phyloP scores from a whole-genome alignment of 768 basidiomycete genomes.

The Paxillus rubicundulus region DNA sequence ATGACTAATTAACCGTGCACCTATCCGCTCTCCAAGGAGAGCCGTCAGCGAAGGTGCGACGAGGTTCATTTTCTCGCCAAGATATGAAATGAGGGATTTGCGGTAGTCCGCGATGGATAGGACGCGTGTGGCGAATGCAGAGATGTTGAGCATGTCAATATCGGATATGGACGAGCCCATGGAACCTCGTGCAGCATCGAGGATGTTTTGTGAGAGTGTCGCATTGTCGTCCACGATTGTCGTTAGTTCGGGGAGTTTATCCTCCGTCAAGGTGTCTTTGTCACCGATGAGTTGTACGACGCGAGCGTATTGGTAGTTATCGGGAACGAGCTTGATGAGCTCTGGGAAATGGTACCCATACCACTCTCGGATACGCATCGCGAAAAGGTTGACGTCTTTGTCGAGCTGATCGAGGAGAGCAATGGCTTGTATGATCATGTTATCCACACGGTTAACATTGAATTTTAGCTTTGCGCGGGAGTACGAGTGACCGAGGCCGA shows the following conservation, averaged over 20 bases:
- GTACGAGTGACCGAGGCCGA: constrained; percentile 96
- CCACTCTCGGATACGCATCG: constrained; percentile 98
- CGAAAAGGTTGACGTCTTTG: constrained; percentile 98
- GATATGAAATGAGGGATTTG: constrained; percentile 81
- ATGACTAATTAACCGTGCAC: constrained; percentile 90
- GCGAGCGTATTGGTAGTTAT: constrained; percentile 92
- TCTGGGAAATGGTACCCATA: constrained; percentile 99
- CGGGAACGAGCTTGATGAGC: constrained; percentile 87
- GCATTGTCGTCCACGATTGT: constrained; percentile 80
- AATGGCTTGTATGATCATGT: constrained; percentile 99
- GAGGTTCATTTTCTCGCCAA: constrained; percentile 96
- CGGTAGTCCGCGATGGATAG: constrained; percentile 93
- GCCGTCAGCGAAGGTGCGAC: constrained; percentile 94
- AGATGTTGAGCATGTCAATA: constrained; percentile 95
- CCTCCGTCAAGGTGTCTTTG: constrained; percentile 77
- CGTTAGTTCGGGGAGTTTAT: constrained; percentile 76
- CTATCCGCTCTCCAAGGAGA: constrained; percentile 87
- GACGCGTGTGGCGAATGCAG: constrained; percentile 85
- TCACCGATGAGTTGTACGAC: constrained; percentile 85
- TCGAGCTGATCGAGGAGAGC: constrained; percentile 97
- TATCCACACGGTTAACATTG: constrained; percentile 93
- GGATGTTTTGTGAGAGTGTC: constrained; percentile 85
- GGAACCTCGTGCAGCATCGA: constrained; percentile 90
- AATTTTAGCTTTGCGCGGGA: constrained; percentile 97
- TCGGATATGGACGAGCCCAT: constrained; percentile 92